phyloP scores from a whole-genome alignment of 331 rosid species.

The Malus hybrid region DNA sequence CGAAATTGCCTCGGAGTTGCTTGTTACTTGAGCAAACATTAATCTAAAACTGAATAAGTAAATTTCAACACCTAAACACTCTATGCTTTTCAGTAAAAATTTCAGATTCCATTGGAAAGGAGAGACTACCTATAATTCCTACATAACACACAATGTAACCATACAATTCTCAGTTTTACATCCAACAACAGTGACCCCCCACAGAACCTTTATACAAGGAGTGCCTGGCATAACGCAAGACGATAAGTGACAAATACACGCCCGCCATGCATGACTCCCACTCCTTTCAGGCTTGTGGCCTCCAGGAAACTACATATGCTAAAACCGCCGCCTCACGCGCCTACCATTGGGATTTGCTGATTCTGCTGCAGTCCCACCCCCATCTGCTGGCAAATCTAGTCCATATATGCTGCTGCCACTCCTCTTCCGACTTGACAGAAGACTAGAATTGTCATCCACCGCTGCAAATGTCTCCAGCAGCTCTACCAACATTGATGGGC shows the following conservation, averaged over 20 bases:
- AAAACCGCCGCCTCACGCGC: constrained; percentile 65
- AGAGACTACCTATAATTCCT: constrained; percentile 10
- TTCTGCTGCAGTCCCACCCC: constrained; percentile 49
- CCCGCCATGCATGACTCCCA: constrained; percentile 3
- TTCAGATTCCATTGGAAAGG: background rate
- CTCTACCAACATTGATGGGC: constrained; percentile 68
- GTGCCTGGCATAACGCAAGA: constrained; percentile 6
- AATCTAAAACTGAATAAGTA: background rate
- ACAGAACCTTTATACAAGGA: constrained; percentile 7
- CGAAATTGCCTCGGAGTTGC: background rate
- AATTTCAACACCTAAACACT: background rate
- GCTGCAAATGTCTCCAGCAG: constrained; percentile 64
- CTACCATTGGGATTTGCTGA: constrained; percentile 55
- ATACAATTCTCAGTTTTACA: background rate
- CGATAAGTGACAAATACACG: background rate
- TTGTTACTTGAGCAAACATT: background rate
- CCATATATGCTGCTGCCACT: constrained; percentile 63
- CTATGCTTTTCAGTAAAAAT: background rate
- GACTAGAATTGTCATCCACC: constrained; percentile 48
- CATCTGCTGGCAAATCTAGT: constrained; percentile 59
- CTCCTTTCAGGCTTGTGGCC: constrained; percentile 16
- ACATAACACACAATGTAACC: constrained; percentile 2
- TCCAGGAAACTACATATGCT: constrained; percentile 14
- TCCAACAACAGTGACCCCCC: background rate
- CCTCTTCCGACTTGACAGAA: constrained; percentile 54